Conservation (phyloP, 352 stramenopile species). For the Globisporangium lucens region DNA sequence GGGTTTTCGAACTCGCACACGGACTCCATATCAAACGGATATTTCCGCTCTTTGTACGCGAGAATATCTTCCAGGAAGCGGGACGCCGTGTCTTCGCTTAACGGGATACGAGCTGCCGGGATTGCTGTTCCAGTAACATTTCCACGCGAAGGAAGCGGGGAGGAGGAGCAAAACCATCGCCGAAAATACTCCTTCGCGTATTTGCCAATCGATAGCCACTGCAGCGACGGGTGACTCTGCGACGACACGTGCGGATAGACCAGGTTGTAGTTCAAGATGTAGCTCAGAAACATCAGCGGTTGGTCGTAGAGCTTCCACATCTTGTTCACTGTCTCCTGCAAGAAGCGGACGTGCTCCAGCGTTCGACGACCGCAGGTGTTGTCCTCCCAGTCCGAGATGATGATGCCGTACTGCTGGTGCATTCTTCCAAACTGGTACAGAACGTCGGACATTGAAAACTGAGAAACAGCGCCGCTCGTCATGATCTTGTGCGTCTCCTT, state of each 20-base stretch:
- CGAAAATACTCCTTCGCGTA: constrained; percentile 78
- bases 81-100: constrained; percentile 53
- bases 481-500: constrained; percentile 77
- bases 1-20: constrained; percentile 79
- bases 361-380: constrained; percentile 39
- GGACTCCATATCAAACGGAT: constrained; percentile 68
- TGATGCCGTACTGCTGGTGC: constrained; percentile 68
- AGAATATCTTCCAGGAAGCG: constrained; percentile 75
- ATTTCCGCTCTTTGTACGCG: constrained; percentile 73
- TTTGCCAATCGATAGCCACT: constrained; percentile 76
- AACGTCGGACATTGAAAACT: constrained; percentile 62
- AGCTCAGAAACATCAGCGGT: constrained; percentile 63
- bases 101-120: neutral
- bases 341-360: constrained; percentile 53
- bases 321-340: constrained; percentile 57
- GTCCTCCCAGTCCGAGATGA: constrained; percentile 71
- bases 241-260: constrained; percentile 42
- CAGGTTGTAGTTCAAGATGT: constrained; percentile 77
- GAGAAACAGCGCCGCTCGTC: constrained; percentile 26
- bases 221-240: constrained; percentile 43
- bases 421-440: constrained; percentile 81
- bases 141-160: constrained; percentile 7
- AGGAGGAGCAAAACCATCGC: constrained; percentile 52
- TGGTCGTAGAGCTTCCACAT: constrained; percentile 81
- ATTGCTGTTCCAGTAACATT: neutral